Evolutionary conservation across 352 stramenopile species (phyloP).

Genomic region (Globisporangium abappressorium): DNA sequence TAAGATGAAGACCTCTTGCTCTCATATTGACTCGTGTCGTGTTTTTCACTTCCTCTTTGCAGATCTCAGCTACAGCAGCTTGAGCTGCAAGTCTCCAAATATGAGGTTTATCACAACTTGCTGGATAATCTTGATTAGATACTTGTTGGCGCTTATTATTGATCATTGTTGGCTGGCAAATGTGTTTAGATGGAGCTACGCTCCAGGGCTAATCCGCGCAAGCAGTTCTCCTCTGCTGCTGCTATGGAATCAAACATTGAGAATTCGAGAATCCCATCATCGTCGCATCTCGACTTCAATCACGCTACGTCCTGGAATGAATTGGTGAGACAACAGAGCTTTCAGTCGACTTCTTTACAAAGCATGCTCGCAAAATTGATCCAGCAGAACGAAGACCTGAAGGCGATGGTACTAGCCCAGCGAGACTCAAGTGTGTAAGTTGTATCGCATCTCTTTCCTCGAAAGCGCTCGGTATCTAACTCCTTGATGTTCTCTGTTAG

Average conservation of each 20-base stretch:
- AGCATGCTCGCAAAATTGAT: conserved; percentile 18
- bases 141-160: not conserved
- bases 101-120: conserved; percentile 23
- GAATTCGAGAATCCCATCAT: not conserved
- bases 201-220: not conserved
- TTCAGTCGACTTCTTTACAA: conserved; percentile 3
- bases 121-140: not conserved
- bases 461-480: not conserved
- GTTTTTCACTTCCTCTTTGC: not conserved
- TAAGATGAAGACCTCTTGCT: not conserved
- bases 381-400: conserved; percentile 33
- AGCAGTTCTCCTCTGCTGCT: not conserved
- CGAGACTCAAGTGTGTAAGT: conserved; percentile 8
- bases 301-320: not conserved
- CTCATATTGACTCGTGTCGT: not conserved
- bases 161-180: not conserved
- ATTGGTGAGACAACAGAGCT: not conserved
- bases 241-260: too few relatives aligned
- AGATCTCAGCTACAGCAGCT: conserved; percentile 33
- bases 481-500: not conserved
- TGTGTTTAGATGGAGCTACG: not conserved
- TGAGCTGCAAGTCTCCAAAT: conserved; percentile 25
- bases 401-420: conserved; percentile 14
- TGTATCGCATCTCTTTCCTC: not conserved
- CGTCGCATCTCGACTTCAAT: not conserved